These are phyloP conservation scores for Trypethelium eluteriae DNA, from an alignment of 495 filamentous ascomycete species.

Conservation along the genomic window DNA sequence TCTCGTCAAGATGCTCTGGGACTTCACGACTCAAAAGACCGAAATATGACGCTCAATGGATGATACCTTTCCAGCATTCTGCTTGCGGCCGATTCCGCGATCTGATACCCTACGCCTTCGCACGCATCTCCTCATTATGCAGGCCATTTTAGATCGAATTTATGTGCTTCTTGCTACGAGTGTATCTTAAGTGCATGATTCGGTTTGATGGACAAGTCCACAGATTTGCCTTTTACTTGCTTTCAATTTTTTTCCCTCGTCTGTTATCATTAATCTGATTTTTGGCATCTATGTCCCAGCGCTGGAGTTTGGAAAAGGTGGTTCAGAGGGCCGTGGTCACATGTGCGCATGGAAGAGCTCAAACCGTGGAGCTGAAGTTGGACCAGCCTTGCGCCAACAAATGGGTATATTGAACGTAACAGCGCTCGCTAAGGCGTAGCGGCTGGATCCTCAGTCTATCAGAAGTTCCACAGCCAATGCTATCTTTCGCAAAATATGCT, in stretches of 20 bases:
- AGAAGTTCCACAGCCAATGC: background rate
- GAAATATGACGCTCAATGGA: constrained; percentile 17
- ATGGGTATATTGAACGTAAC: too few species aligned
- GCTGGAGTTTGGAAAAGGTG: background rate
- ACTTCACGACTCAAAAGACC: constrained; percentile 48
- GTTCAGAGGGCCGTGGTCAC: background rate
- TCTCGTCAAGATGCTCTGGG: constrained; percentile 86
- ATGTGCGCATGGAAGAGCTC: background rate
- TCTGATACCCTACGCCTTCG: background rate
- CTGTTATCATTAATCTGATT: background rate
- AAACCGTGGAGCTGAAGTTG: background rate
- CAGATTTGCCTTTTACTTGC: too few species aligned
- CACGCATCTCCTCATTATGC: background rate
- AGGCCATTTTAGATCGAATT: too few species aligned
- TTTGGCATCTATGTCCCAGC: background rate
- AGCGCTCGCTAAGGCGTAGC: background rate
- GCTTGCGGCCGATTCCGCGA: background rate
- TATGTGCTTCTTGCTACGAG: too few species aligned
- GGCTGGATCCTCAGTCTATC: background rate
- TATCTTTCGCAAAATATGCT: too few species aligned
- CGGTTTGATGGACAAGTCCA: too few species aligned
- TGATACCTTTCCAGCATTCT: background rate
- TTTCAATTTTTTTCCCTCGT: too few species aligned
- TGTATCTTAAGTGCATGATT: too few species aligned
- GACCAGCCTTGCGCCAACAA: too few species aligned